A percentile compares a stretch with the other conserved stretches of the same genome.
phyloP scores from a whole-genome alignment of 805 yeast genomes.

The Yamadazyma olivae region DNA sequence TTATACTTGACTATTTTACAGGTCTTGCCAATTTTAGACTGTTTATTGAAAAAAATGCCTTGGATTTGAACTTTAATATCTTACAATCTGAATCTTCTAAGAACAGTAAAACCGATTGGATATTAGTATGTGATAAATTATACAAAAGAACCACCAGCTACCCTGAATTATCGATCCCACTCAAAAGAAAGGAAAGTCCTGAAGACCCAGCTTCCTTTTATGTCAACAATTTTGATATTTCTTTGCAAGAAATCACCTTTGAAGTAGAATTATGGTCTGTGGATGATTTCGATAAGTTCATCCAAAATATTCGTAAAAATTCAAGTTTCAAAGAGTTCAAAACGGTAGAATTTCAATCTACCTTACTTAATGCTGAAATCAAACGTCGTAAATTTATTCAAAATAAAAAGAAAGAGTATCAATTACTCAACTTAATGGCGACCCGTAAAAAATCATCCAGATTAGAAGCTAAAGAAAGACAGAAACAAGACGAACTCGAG shows the following conservation, averaged over 20 bases:
- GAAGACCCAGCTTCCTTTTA: conserved; percentile 27
- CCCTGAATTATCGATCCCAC: conserved; percentile 30
- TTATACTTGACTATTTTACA: conserved; percentile 42
- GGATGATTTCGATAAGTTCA: conserved; percentile 24
- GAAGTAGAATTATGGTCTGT: conserved; percentile 30
- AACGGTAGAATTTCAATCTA: conserved; percentile 7
- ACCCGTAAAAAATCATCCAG: conserved; percentile 74
- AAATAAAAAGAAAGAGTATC: conserved; percentile 59
- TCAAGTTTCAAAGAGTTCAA: conserved; percentile 3
- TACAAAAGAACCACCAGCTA: conserved; percentile 35
- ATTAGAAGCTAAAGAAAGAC: conserved; percentile 59
- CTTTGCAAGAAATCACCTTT: conserved; percentile 19
- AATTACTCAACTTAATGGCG: conserved; percentile 59
- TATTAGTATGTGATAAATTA: conserved; percentile 47
- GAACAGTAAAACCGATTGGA: conserved; percentile 23
- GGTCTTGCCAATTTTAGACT: conserved; percentile 44
- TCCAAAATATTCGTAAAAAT: conserved; percentile 18
- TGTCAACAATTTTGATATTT: conserved; percentile 30
- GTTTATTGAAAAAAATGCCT: conserved; percentile 42
- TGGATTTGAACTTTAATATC: conserved; percentile 4
- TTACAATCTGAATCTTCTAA: conserved; percentile 8
- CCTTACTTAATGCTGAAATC: conserved; percentile 32
- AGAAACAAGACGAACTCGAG: conserved; percentile 51
- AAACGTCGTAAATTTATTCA: conserved; percentile 52
- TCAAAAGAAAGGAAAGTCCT: conserved; percentile 32